Percentiles rank a stretch among this genome's conserved stretches.
phyloP scores from a whole-genome alignment of 2,329 filamentous ascomycete genomes.

The Dactylellina sp. region DNA sequence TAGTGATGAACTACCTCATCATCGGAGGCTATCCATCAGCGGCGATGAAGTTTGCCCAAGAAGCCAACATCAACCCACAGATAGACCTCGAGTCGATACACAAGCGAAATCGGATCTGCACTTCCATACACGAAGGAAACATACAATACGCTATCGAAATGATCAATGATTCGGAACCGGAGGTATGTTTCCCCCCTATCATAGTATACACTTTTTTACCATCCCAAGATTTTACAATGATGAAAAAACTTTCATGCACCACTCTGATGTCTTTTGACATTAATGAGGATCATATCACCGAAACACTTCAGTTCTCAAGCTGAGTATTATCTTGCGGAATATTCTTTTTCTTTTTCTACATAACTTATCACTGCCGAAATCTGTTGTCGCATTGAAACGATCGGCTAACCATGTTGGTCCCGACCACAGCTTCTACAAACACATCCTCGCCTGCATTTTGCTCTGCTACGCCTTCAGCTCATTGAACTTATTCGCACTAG shows the following conservation, averaged over 20 bases:
- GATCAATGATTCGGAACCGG: constrained; percentile 88
- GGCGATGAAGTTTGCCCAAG: constrained; percentile 90
- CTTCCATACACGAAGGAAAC: constrained; percentile 84
- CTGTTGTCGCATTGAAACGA: neutral
- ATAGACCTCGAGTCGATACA: constrained; percentile 79
- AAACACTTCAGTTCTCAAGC: constrained; percentile 83
- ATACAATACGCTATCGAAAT: constrained; percentile 86
- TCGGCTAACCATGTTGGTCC: constrained; percentile 30
- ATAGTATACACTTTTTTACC: constrained; percentile 21
- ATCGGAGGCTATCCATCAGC: constrained; percentile 94
- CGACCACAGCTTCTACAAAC: constrained; percentile 82
- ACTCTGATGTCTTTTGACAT: constrained; percentile 85
- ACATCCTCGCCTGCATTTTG: constrained; percentile 86
- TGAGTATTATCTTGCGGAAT: constrained; percentile 68
- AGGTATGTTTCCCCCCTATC: constrained; percentile 74
- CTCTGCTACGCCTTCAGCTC: constrained; percentile 87
- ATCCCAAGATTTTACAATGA: constrained; percentile 74
- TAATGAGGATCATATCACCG: constrained; percentile 87
- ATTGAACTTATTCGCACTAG: constrained; percentile 90
- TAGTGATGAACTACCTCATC: constrained; percentile 97
- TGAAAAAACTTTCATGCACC: constrained; percentile 98
- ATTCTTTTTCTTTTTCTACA: constrained; percentile 24
- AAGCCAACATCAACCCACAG: constrained; percentile 85
- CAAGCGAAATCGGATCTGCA: constrained; percentile 83
- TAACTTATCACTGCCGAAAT: constrained; percentile 59